Evolutionary conservation across 2,329 filamentous ascomycete genomes (phyloP), one percentile per base, ranked within the genome.

Genomic region (Sporothrix brunneoviolacea): DNA sequence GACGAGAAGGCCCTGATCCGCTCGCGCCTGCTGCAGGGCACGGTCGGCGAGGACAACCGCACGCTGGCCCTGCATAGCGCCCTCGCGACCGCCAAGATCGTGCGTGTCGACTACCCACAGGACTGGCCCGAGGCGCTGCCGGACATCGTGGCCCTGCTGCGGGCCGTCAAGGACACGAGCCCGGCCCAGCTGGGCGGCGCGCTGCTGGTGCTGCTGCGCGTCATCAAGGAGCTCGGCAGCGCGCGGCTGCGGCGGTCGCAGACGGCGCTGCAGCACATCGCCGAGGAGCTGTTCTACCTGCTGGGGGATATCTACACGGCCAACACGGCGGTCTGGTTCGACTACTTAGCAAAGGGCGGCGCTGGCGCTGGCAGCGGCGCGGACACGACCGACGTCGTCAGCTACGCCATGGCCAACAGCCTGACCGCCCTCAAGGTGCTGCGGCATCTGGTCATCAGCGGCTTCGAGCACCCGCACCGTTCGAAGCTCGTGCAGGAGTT

Each of bases 151-250:
- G 70, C 75, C 22, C 71, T 84, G 24, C 74, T 95, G 30, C 82
- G 86, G 50, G 67, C 70, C 10, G 76, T 78, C 15, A 71, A 69
- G 54, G 70, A 77, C 52, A 74, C 75, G 8, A 80, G 83, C 57
- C 79, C 81, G 38, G 62, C 84, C 12, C 82, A 86, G 49, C 78
- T 95, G 3, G 75, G 80, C 21, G 83, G 90, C 42, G 78, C 82
- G 8, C 75, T 97, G 38, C 75, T 88, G 47, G 82, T 95, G 12
- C 72, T 96, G 10, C 73, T 97, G 13, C 85, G 91, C 42, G 82
- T 95, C 24, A 83, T 95, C 61, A 98, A 97, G 69, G 93, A 97
- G 65, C 73, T 97, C 6, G 83, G 87, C 1, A 91, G 87, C 0
- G 91, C 86, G 3, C 78, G 89, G 38, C 68, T 97, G 42, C 77